These are phyloP conservation scores for Nemania abortiva DNA, from an alignment of 2,329 filamentous ascomycete genomes.

Conservation along the genomic window DNA sequence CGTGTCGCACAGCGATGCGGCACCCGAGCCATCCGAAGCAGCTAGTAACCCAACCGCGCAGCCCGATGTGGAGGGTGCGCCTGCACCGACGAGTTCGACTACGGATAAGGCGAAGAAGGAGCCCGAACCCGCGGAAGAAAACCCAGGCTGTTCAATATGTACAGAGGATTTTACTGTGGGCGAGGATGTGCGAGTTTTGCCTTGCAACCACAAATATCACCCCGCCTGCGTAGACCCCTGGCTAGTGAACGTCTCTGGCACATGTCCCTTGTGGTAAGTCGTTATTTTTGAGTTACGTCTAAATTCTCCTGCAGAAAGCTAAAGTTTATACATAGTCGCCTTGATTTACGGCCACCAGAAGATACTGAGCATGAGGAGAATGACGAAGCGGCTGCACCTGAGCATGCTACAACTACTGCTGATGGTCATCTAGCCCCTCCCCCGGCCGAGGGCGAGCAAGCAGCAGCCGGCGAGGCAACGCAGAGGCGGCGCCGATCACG, in stretches of 20 bases:
- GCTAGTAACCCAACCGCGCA: conserved; percentile 38
- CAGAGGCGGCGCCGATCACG: conserved; percentile 63
- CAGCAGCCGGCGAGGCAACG: conserved; percentile 44
- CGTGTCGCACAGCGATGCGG: conserved; percentile 39
- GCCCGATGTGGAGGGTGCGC: conserved; percentile 16
- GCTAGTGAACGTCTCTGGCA: conserved; percentile 77
- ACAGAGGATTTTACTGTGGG: conserved; percentile 76
- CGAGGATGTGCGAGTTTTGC: conserved; percentile 75
- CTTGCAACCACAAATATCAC: conserved; percentile 76
- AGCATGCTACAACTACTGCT: conserved; percentile 16
- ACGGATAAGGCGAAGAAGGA: conserved; percentile 37
- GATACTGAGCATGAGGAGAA: conserved; percentile 31
- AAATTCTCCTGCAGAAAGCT: conserved; percentile 22
- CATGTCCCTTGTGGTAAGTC: conserved; percentile 75
- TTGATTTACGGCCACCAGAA: conserved; percentile 62
- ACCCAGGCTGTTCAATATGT: conserved; percentile 74
- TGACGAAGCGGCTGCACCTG: conserved; percentile 25
- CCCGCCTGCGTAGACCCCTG: conserved; percentile 76
- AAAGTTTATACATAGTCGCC: conserved; percentile 57
- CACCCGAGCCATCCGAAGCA: conserved; percentile 42
- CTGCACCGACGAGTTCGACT: conserved; percentile 27
- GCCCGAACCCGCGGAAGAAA: conserved; percentile 51
- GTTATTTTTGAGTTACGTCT: neutral
- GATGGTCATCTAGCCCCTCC: conserved; percentile 30
- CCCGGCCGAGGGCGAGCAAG: conserved; percentile 50